Conservation (phyloP, 257 asterid genomes). For the Solanum sejunctum region DNA sequence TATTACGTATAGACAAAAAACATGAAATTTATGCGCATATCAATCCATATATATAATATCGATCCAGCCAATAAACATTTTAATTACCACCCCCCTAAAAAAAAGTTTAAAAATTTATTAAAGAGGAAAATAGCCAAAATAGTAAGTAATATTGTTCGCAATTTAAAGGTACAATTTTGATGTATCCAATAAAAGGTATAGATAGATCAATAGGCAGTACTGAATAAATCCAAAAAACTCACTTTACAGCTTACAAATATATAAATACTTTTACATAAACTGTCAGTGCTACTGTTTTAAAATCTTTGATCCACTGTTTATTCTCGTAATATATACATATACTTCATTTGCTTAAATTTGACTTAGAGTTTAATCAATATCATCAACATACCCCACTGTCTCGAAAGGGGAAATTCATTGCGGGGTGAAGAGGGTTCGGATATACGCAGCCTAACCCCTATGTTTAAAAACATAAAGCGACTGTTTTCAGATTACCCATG, state of each 20-base stretch:
- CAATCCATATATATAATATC: background rate
- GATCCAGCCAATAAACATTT: background rate
- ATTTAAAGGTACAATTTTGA: background rate
- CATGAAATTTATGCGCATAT: background rate
- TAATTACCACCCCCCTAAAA: background rate
- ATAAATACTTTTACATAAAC: background rate
- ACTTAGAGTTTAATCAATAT: no score
- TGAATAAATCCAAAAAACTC: background rate
- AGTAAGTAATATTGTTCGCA: background rate
- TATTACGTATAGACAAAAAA: background rate
- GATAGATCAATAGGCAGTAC: background rate
- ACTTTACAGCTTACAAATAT: background rate
- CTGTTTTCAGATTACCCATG: no score
- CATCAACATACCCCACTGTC: no score
- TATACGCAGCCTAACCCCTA: no score
- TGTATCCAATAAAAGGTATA: background rate
- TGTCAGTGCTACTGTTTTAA: background rate
- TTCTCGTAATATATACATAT: background rate
- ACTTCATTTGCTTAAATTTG: no score
- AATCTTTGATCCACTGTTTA: background rate
- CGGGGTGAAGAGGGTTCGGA: no score
- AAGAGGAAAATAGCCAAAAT: constrained; percentile 7
- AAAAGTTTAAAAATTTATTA: background rate
- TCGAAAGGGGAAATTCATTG: no score
- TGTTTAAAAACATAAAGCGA: no score